A percentile compares a stretch with the other conserved stretches of the same genome.
Conservation (phyloP, 768 basidiomycete genomes). For the Termitomyces eurrhizus region DNA sequence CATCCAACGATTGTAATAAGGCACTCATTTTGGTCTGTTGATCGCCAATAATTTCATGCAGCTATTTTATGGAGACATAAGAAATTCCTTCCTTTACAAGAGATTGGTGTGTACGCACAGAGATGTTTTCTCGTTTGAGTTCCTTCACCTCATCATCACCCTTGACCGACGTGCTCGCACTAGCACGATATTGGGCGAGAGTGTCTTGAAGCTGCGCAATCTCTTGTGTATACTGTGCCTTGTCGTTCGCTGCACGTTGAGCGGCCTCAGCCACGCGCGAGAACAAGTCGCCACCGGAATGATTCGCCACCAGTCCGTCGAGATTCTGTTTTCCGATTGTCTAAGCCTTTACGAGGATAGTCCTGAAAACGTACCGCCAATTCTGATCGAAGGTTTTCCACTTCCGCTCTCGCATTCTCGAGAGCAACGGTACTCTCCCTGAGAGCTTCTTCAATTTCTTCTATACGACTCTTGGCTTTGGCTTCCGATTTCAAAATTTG, state of each 20-base stretch:
- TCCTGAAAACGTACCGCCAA: conserved; percentile 52
- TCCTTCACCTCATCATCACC: conserved; percentile 5
- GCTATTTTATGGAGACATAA: conserved; percentile 16
- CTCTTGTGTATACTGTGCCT: conserved; percentile 49
- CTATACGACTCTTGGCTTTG: conserved; percentile 57
- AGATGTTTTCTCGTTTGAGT: conserved; percentile 16
- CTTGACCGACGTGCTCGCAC: conserved; percentile 17
- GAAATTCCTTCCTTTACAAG: not conserved
- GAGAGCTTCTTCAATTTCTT: conserved; percentile 88
- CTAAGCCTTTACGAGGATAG: not conserved
- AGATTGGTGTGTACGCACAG: conserved; percentile 15
- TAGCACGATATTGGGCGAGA: conserved; percentile 35
- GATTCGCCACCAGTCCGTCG: conserved; percentile 51
- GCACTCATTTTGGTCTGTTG: conserved; percentile 26
- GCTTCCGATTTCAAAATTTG: conserved; percentile 59
- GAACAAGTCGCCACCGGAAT: conserved; percentile 35
- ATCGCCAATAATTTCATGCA: conserved; percentile 23
- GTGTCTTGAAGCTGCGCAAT: conserved; percentile 48
- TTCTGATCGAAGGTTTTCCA: conserved; percentile 75
- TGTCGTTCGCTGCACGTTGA: conserved; percentile 47
- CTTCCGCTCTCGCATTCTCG: conserved; percentile 87
- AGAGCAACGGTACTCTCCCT: conserved; percentile 83
- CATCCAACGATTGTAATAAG: conserved; percentile 26
- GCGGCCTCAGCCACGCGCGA: conserved; percentile 44
- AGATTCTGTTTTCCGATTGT: conserved; percentile 45